These are phyloP conservation scores for Diaporthe amygdali DNA, from an alignment of 2,329 filamentous ascomycete species.

Conservation along the genomic window DNA sequence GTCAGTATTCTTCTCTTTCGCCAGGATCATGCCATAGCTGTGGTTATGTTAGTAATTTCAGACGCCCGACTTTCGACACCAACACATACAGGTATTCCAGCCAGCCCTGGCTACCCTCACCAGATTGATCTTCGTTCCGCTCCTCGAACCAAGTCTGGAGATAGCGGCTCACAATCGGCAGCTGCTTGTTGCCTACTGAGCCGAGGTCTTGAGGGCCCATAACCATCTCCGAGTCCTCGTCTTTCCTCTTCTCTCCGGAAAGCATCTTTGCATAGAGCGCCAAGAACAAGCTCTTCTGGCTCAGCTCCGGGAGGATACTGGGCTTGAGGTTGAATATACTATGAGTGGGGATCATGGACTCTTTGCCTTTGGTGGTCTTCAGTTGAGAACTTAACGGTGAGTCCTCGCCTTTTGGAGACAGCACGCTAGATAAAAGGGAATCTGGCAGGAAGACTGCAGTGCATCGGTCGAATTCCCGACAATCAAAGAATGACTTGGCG, in stretches of 20 bases:
- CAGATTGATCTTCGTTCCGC: slow-evolving; percentile 63
- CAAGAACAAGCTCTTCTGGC: slow-evolving; percentile 91
- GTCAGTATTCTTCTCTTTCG: slow-evolving; percentile 88
- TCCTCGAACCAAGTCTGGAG: slow-evolving; percentile 83
- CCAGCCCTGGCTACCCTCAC: slow-evolving; percentile 80
- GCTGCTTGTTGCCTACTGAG: slow-evolving; percentile 82
- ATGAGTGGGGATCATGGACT: slow-evolving; percentile 34
- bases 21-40: slow-evolving; percentile 85
- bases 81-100: slow-evolving; percentile 73
- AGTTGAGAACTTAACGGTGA: slow-evolving; percentile 51
- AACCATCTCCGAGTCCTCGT: slow-evolving; percentile 97
- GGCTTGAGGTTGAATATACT: slow-evolving; percentile 21
- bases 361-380: slow-evolving; percentile 73
- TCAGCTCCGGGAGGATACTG: slow-evolving; percentile 62
- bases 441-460: slow-evolving; percentile 88
- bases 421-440: slow-evolving; percentile 71
- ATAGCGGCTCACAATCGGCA: slow-evolving; percentile 75
- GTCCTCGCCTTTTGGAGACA: slow-evolving; percentile 53
- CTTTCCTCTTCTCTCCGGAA: slow-evolving; percentile 92
- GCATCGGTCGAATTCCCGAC: slow-evolving; percentile 92
- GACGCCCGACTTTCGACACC: neutral
- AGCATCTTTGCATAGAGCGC: slow-evolving; percentile 92
- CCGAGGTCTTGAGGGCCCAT: slow-evolving; percentile 91
- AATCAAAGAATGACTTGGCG: slow-evolving; percentile 94
- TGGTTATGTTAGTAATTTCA: neutral